A percentile compares a stretch with the other conserved stretches of the same genome.
Conservation (phyloP, 108 stramenopile species). For the Cyclotella sp. region DNA sequence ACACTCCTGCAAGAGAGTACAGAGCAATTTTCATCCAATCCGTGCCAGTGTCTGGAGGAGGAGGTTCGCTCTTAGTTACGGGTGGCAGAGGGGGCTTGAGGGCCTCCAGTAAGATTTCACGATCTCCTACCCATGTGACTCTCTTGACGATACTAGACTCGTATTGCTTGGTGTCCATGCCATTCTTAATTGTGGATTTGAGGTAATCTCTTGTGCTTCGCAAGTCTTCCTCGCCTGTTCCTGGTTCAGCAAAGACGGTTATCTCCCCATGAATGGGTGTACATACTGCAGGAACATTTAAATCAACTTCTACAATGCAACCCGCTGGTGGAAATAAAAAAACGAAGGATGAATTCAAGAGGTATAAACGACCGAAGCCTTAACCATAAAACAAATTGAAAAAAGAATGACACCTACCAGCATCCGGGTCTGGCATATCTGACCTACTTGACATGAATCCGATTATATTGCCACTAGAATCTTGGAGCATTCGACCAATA, state of each 20-base stretch:
- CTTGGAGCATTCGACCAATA: slow-evolving; percentile 18
- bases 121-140: slow-evolving; percentile 48
- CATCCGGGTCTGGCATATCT: slow-evolving; percentile 42
- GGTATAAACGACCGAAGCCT: background rate
- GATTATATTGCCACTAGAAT: slow-evolving; percentile 22
- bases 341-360: background rate
- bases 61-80: background rate
- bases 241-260: slow-evolving; percentile 34
- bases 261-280: slow-evolving; percentile 39
- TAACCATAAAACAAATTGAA: background rate
- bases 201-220: slow-evolving; percentile 13
- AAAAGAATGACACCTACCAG: slow-evolving; percentile 5
- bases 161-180: slow-evolving; percentile 41
- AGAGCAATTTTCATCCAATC: slow-evolving; percentile 22
- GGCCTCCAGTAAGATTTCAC: slow-evolving; percentile 5
- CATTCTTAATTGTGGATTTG: slow-evolving; percentile 15
- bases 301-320: slow-evolving; percentile 37
- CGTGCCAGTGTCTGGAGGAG: background rate
- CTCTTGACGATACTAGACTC: slow-evolving; percentile 21
- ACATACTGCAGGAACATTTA: slow-evolving; percentile 28
- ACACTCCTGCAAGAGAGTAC: slow-evolving; percentile 27
- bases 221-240: slow-evolving; percentile 14
- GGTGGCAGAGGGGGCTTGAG: slow-evolving; percentile 3
- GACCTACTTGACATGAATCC: slow-evolving; percentile 21
- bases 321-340: slow-evolving; percentile 7